Evolutionary conservation across 768 basidiomycete species (phyloP).

Genomic region (Collybia nuda): DNA sequence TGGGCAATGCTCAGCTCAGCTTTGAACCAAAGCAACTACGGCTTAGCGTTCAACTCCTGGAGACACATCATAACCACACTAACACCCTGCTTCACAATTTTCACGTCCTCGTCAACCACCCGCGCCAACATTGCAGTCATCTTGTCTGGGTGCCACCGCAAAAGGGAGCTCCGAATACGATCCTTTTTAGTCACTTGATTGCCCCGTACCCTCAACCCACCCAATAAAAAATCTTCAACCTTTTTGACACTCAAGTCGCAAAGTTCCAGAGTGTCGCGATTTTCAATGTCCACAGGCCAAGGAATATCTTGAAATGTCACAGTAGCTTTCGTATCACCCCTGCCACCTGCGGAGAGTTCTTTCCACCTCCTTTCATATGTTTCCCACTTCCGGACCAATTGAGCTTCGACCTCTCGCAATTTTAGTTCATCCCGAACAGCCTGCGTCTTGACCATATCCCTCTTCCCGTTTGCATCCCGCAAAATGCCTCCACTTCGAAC

Average conservation of each 20-base stretch:
- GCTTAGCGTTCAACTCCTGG: constrained; percentile 25
- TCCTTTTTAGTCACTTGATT: constrained; percentile 46
- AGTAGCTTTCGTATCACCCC: constrained; percentile 4
- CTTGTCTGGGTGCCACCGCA: constrained; percentile 75
- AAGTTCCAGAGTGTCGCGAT: constrained; percentile 14
- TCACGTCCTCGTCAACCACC: constrained; percentile 42
- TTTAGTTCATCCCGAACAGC: constrained; percentile 46
- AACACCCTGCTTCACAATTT: constrained; percentile 45
- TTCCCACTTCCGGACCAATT: constrained; percentile 44
- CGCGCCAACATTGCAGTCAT: constrained; percentile 41
- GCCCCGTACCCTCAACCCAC: constrained; percentile 39
- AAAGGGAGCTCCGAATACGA: constrained; percentile 54
- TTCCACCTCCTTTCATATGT: constrained; percentile 55
- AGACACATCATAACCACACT: constrained; percentile 38
- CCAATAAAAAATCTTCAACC: constrained; percentile 53
- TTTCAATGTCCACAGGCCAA: constrained; percentile 49
- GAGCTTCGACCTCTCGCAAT: constrained; percentile 40
- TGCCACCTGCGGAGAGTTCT: constrained; percentile 25
- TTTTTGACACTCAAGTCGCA: constrained; percentile 33
- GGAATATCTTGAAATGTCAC: constrained; percentile 56
- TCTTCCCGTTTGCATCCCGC: constrained; percentile 45
- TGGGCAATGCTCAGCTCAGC: background rate
- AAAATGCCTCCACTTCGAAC: constrained; percentile 58
- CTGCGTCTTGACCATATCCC: constrained; percentile 51
- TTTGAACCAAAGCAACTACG: background rate